Percentiles rank a stretch among this genome's conserved stretches.
phyloP scores from a whole-genome alignment of 768 basidiomycete species.

The Kondoa malvinella region DNA sequence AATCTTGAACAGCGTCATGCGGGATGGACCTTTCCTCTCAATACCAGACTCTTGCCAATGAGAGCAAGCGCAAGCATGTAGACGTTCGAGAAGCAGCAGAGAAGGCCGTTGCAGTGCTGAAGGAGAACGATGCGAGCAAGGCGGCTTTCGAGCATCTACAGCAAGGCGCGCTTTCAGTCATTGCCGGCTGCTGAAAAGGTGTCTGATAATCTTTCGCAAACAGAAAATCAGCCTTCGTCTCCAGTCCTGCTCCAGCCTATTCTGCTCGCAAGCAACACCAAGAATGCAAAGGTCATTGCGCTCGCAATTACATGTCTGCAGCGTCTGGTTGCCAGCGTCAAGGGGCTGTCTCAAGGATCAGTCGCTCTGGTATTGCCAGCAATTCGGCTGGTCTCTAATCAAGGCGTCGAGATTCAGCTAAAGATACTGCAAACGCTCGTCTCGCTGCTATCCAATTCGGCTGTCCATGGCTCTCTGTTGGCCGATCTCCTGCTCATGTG shows the following conservation, averaged over 20 bases:
- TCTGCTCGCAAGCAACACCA: conserved; percentile 84
- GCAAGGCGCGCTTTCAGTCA: conserved; percentile 44
- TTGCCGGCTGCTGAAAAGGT: conserved; percentile 7
- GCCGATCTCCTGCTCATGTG: conserved; percentile 63
- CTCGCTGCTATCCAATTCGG: conserved; percentile 55
- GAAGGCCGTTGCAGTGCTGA: conserved; percentile 62
- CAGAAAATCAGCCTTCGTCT: conserved; percentile 42
- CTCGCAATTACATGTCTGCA: conserved; percentile 82
- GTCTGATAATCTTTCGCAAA: conserved; percentile 13
- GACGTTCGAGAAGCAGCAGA: conserved; percentile 93
- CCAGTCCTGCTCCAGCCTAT: conserved; percentile 67
- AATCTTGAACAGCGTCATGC: too few relatives aligned
- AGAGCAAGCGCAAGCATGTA: conserved; percentile 72
- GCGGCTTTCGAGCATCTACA: conserved; percentile 54
- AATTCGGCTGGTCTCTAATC: conserved; percentile 70
- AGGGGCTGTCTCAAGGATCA: conserved; percentile 40
- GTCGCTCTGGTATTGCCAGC: conserved; percentile 65
- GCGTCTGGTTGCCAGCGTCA: conserved; percentile 55
- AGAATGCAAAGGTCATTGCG: conserved; percentile 80
- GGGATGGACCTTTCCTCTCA: conserved; percentile 28
- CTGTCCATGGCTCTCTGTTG: conserved; percentile 44
- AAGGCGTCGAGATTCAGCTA: conserved; percentile 93
- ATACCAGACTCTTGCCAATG: conserved; percentile 57
- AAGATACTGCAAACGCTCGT: conserved; percentile 69
- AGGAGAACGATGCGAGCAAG: conserved; percentile 52